These are phyloP conservation scores for Sarocladiaceae sp. DNA, from an alignment of 2,329 filamentous ascomycete genomes.

Conservation along the genomic window DNA sequence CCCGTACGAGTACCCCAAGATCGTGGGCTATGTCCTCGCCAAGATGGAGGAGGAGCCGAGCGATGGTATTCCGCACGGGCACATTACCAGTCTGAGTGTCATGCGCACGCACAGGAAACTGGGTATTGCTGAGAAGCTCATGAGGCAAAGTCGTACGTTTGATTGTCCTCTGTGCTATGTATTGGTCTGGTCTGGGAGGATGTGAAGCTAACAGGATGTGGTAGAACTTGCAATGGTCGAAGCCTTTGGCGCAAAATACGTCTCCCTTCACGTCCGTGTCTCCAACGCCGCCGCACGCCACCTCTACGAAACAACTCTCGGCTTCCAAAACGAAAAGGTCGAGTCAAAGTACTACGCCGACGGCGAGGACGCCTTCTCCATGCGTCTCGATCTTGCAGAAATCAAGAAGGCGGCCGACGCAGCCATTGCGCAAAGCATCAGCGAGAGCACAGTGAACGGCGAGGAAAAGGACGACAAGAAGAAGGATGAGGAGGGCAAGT, in stretches of 20 bases:
- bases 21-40: constrained; percentile 97
- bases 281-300: constrained; percentile 89
- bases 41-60: constrained; percentile 99
- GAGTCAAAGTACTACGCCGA: constrained; percentile 95
- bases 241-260: constrained; percentile 85
- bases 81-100: constrained; percentile 92
- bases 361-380: constrained; percentile 91
- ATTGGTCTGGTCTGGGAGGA: no score
- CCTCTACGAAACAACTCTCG: constrained; percentile 87
- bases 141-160: constrained; percentile 86
- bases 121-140: constrained; percentile 93
- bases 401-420: constrained; percentile 47
- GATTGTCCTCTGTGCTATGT: no score
- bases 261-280: constrained; percentile 91
- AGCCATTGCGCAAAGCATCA: constrained; percentile 27
- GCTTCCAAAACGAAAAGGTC: constrained; percentile 82
- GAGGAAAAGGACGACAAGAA: constrained; percentile 17
- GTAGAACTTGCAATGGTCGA: constrained; percentile 94
- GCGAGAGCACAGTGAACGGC: constrained; percentile 37
- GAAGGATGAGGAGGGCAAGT: constrained; percentile 11
- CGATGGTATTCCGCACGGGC: constrained; percentile 87
- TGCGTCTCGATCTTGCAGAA: constrained; percentile 78
- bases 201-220: background rate
- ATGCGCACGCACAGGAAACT: constrained; percentile 92
- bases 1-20: constrained; percentile 88